A percentile compares a stretch with the other conserved stretches of the same genome.
phyloP scores from a whole-genome alignment of 805 yeast genomes.

The Monosporozyma unispora region DNA sequence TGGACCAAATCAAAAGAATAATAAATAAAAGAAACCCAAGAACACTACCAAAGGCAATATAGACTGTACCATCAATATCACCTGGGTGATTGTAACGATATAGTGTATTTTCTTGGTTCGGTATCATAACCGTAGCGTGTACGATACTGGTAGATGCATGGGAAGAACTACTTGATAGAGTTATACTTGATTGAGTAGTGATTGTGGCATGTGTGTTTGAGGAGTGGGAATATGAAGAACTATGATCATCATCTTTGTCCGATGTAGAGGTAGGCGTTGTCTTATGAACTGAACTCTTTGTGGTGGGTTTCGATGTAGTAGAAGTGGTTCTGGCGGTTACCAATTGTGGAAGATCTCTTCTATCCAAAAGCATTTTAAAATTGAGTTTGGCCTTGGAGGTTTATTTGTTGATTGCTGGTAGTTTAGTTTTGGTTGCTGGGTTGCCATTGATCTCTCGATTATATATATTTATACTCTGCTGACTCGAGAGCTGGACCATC shows the following conservation, averaged over 20 bases:
- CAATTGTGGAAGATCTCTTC: slow-evolving; percentile 4
- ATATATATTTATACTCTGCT: not conserved
- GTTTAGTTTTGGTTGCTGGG: not conserved
- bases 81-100: slow-evolving; percentile 30
- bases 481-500: too few species aligned
- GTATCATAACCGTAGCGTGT: slow-evolving; percentile 12
- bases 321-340: slow-evolving; percentile 3
- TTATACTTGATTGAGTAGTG: not conserved
- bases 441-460: not conserved
- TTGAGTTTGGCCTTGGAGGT: not conserved
- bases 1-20: slow-evolving; percentile 16
- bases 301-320: not conserved
- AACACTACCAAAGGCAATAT: slow-evolving; percentile 65
- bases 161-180: not conserved
- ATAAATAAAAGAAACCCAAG: slow-evolving; percentile 43
- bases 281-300: not conserved
- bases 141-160: not conserved
- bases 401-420: too few species aligned
- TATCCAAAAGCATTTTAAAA: not conserved
- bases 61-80: slow-evolving; percentile 59
- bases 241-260: not conserved
- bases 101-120: slow-evolving; percentile 46
- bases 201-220: not conserved
- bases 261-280: not conserved
- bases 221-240: not conserved